Evolutionary conservation across 768 basidiomycete species (phyloP).

Genomic region (Kwoniella heveanensis): DNA sequence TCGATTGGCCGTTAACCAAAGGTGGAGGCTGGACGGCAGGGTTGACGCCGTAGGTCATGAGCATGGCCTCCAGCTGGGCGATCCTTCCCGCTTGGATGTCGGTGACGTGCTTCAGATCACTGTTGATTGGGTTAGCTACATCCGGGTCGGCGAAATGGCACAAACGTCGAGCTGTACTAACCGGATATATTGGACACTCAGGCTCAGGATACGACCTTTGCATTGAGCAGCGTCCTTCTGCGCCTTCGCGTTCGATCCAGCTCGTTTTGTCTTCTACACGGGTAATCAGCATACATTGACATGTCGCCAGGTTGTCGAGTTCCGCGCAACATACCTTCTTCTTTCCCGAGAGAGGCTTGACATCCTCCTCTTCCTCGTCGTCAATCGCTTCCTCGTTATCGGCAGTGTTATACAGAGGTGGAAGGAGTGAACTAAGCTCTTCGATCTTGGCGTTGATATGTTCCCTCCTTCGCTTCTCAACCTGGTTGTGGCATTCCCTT

Average conservation of each 20-base stretch:
- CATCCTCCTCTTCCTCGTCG: conserved; percentile 32
- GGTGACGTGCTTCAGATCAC: conserved; percentile 37
- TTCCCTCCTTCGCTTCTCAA: conserved; percentile 47
- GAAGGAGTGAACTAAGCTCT: conserved; percentile 37
- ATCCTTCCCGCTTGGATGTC: conserved; percentile 35
- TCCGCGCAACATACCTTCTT: conserved; percentile 41
- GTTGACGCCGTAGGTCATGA: conserved; percentile 21
- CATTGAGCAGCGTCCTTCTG: conserved; percentile 42
- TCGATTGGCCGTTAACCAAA: background rate
- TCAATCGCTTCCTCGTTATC: conserved; percentile 33
- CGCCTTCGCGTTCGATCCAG: conserved; percentile 30
- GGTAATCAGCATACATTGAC: conserved; percentile 4
- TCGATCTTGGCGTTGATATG: conserved; percentile 51
- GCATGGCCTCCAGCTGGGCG: conserved; percentile 38
- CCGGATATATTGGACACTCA: conserved; percentile 48
- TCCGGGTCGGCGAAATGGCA: too few relatives aligned
- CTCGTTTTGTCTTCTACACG: conserved; percentile 34
- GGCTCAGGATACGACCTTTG: conserved; percentile 42
- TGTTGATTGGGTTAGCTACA: background rate
- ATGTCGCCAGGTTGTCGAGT: too few relatives aligned
- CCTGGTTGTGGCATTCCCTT: conserved; percentile 49
- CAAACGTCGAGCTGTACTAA: too few relatives aligned
- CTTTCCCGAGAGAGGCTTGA: conserved; percentile 17
- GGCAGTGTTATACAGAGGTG: conserved; percentile 27
- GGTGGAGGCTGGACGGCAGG: conserved; percentile 19